Percentiles rank a stretch among this genome's conserved stretches.
Evolutionary conservation across 2,329 filamentous ascomycete species (phyloP).

Genomic region (Phaeosphaeriaceae sp.): DNA sequence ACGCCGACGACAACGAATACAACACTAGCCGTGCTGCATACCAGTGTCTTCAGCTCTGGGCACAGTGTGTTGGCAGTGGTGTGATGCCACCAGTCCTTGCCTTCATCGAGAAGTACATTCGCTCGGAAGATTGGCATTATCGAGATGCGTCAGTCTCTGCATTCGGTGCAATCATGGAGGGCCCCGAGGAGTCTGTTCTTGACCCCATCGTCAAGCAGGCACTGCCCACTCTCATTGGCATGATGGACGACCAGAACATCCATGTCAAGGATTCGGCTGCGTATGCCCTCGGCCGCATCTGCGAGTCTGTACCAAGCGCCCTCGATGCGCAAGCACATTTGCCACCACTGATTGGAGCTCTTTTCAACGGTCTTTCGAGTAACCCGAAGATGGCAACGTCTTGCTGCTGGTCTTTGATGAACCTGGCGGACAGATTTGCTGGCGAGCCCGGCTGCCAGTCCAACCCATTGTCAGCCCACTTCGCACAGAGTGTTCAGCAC

Average conservation of each 20-base stretch:
- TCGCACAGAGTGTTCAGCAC: slow-evolving; percentile 88
- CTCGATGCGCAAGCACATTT: slow-evolving; percentile 88
- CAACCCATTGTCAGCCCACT: slow-evolving; percentile 89
- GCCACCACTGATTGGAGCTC: slow-evolving; percentile 81
- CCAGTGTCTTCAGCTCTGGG: slow-evolving; percentile 94
- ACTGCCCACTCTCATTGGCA: slow-evolving; percentile 86
- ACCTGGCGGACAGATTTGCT: slow-evolving; percentile 93
- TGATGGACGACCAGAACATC: slow-evolving; percentile 88
- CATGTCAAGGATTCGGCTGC: slow-evolving; percentile 96
- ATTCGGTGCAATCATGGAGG: slow-evolving; percentile 98
- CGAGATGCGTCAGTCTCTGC: slow-evolving; percentile 96
- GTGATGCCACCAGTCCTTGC: slow-evolving; percentile 86
- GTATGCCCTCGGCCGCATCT: slow-evolving; percentile 94
- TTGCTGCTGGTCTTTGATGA: slow-evolving; percentile 99
- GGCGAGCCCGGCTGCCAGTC: slow-evolving; percentile 79
- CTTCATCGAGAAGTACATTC: slow-evolving; percentile 92
- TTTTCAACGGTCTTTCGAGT: slow-evolving; percentile 89
- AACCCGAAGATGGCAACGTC: slow-evolving; percentile 97
- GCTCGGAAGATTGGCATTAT: slow-evolving; percentile 91
- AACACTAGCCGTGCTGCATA: slow-evolving; percentile 95
- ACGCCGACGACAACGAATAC: slow-evolving; percentile 96
- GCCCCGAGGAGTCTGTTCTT: slow-evolving; percentile 89
- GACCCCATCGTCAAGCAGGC: slow-evolving; percentile 96
- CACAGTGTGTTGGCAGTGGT: slow-evolving; percentile 85
- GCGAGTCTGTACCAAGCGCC: slow-evolving; percentile 88